Percentiles rank a stretch among this genome's conserved stretches.
Evolutionary conservation across 208 protist genomes (phyloP).

Genomic region (Tritrichomonas foetus): DNA sequence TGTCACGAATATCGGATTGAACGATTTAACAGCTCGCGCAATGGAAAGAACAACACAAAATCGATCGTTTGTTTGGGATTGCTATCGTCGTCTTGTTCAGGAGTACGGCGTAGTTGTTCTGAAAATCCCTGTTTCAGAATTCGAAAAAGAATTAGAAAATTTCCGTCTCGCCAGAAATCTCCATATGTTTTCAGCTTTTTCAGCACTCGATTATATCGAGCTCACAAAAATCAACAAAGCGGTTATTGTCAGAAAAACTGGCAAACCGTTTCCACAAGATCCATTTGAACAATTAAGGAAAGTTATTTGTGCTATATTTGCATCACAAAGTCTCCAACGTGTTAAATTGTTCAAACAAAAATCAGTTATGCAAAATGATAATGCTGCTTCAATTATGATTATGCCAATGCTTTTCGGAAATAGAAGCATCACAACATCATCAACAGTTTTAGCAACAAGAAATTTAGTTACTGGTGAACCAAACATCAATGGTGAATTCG

Average conservation of each 20-base stretch:
- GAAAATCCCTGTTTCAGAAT: background rate
- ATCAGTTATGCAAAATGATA: background rate
- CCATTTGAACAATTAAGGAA: conserved; percentile 7
- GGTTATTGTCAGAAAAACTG: background rate
- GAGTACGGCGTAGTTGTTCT: background rate
- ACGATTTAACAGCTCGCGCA: background rate
- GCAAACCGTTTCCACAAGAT: conserved; percentile 39
- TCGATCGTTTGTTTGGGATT: background rate
- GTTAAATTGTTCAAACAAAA: background rate
- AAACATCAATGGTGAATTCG: background rate
- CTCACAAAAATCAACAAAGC: background rate
- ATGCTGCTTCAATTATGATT: background rate
- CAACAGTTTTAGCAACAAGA: background rate
- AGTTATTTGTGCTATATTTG: background rate
- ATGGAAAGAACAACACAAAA: background rate
- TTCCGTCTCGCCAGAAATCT: background rate
- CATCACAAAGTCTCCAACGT: background rate
- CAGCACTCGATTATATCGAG: background rate
- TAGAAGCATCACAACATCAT: background rate
- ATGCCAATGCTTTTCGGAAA: background rate
- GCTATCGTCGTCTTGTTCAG: background rate
- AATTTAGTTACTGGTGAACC: background rate
- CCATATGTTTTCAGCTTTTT: background rate
- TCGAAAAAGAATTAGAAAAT: background rate
- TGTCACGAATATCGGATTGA: background rate